These are phyloP conservation scores for Dothistroma septosporum DNA, from an alignment of 2,329 filamentous ascomycete species.

Conservation along the genomic window DNA sequence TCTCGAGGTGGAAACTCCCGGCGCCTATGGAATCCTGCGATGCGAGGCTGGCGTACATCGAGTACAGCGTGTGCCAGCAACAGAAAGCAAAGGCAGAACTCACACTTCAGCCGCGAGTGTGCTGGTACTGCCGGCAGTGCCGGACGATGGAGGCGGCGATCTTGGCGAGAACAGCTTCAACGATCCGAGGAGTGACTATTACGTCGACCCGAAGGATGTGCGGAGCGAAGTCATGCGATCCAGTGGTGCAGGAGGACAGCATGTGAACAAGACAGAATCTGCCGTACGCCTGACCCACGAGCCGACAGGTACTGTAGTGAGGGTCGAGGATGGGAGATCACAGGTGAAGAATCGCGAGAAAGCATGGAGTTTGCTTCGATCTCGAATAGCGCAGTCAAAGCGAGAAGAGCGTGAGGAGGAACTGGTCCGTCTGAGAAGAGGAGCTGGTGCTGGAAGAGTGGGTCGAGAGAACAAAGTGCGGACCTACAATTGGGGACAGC, in stretches of 20 bases:
- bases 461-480: conserved; percentile 90
- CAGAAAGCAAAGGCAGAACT: conserved; percentile 83
- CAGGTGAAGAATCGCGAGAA: conserved; percentile 84
- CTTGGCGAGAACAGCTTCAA: conserved; percentile 59
- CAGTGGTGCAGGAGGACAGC: conserved; percentile 87
- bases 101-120: conserved; percentile 92
- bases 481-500: conserved; percentile 78
- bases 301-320: conserved; percentile 80
- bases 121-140: conserved; percentile 83
- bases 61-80: conserved; percentile 87
- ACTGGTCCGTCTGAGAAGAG: conserved; percentile 67
- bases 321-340: conserved; percentile 88
- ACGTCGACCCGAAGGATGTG: conserved; percentile 79
- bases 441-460: conserved; percentile 72
- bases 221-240: conserved; percentile 85
- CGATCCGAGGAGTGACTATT: conserved; percentile 87
- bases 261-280: conserved; percentile 97
- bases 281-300: conserved; percentile 88
- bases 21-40: conserved; percentile 76
- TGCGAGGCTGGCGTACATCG: conserved; percentile 92
- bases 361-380: conserved; percentile 80
- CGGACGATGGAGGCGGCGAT: conserved; percentile 50
- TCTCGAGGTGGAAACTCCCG: conserved; percentile 71
- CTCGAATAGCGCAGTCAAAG: conserved; percentile 72
- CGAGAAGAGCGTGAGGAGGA: conserved; percentile 82